These are phyloP conservation scores for Vaccinium corymbosum DNA, from an alignment of 148 eudicot species.

Conservation along the genomic window DNA sequence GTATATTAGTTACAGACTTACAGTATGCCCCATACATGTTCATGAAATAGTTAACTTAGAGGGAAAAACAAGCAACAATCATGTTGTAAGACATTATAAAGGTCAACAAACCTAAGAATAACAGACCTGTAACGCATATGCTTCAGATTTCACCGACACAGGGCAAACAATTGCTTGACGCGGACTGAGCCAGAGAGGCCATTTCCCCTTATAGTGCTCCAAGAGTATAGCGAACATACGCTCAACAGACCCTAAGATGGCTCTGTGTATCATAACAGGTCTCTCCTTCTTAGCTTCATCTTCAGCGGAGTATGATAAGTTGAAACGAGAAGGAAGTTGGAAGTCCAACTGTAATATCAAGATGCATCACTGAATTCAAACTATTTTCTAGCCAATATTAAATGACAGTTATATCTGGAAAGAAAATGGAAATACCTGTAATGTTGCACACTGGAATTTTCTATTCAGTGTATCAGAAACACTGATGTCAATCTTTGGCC, in stretches of 20 bases:
- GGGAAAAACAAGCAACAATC: not conserved
- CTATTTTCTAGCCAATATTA: not conserved
- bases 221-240: constrained; percentile 96
- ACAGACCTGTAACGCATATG: constrained; percentile 66
- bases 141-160: constrained; percentile 77
- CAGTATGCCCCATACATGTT: not conserved
- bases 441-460: constrained; percentile 97
- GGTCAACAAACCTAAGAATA: not conserved
- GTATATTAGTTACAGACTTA: not conserved
- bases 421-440: constrained; percentile 56
- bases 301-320: constrained; percentile 87
- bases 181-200: constrained; percentile 99
- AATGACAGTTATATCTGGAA: not conserved
- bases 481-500: constrained; percentile 96
- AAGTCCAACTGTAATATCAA: constrained; percentile 74
- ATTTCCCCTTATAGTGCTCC: constrained; percentile 96
- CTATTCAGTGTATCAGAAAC: constrained; percentile 95
- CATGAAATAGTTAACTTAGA: not conserved
- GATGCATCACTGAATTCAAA: constrained; percentile 3
- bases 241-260: constrained; percentile 94
- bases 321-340: constrained; percentile 86
- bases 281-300: constrained; percentile 94
- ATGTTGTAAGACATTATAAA: not conserved
- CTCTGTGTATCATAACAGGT: constrained; percentile 97
- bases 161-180: constrained; percentile 92